phyloP scores from a whole-genome alignment of 768 basidiomycete species.

The Boletus reticulatus region DNA sequence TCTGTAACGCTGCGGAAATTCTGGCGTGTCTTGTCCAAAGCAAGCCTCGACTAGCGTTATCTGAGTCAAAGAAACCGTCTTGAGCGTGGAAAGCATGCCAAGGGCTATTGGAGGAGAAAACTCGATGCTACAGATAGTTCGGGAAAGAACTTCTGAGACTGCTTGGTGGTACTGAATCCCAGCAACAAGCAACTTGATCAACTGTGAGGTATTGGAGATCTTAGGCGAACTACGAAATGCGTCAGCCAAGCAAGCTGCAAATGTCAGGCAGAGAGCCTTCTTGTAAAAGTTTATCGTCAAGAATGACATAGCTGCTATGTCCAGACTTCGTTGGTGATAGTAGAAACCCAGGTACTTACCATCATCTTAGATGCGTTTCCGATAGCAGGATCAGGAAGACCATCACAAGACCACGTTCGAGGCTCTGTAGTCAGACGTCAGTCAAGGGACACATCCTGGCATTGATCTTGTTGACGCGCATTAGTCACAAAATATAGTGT shows the following conservation, averaged over 20 bases:
- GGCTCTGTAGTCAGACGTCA: neutral
- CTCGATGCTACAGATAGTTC: neutral
- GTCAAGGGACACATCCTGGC: neutral
- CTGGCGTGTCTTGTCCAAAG: conserved; percentile 1
- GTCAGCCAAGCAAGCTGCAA: no score
- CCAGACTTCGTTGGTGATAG: no score
- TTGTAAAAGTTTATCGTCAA: no score
- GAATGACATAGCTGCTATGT: no score
- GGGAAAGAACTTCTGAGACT: neutral
- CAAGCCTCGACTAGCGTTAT: neutral
- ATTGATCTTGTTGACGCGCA: neutral
- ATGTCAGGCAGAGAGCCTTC: no score
- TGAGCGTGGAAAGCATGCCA: neutral
- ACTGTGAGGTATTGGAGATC: neutral
- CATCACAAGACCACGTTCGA: neutral
- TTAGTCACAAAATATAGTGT: conserved; percentile 14
- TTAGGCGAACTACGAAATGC: no score
- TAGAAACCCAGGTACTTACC: no score
- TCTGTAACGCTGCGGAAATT: neutral
- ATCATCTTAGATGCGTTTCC: no score
- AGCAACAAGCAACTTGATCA: neutral
- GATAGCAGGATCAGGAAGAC: no score
- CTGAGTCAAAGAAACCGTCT: neutral
- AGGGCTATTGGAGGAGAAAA: neutral
- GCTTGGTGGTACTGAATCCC: neutral